Evolutionary conservation across 176 grass and related monocot genomes (phyloP), one percentile per base, ranked within the genome.

Genomic region (Carex myosuroides): DNA sequence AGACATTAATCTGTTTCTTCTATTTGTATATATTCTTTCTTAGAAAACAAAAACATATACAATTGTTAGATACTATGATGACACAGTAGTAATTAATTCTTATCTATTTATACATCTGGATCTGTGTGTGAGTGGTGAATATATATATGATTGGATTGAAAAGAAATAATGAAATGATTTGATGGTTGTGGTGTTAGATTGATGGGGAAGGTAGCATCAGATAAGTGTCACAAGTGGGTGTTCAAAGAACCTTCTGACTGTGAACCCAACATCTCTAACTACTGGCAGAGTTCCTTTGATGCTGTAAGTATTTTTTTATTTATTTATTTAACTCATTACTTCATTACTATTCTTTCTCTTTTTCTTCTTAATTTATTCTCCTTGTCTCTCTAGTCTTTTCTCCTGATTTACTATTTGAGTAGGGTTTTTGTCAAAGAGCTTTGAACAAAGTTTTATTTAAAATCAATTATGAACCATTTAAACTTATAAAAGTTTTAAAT

Each of bases 191-290:
- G 22, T 75, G 44, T 75, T 90, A 99, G 97, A 81, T 84, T 99
- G 93, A 99, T 99, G 97, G 97, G 97, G 72, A 99, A 99, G 91
- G 93, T 99, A 81, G 97, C 97, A 22, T 99, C 97, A 86, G 97
- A 99, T 96, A 99, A 99, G 41, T 99, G 97, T 89, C 97, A 99
- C 97, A 99, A 99, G 91, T 99, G 97, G 97, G 97, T 99, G 72
- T 99, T 99, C 89, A 99, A 99, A 83, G 97, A 99, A 94, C 97
- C 97, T 94, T 99, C 97, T 88, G 97, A 99, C 86, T 92, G 93
- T 89, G 97, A 99, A 91, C 90, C 97, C 87, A 99, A 96, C 93
- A 91, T 96, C 88, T 89, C 93, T 86, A 99, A 94, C 91, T 96
- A 99, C 97, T 99, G 97, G 97, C 97, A 99, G 97, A 99, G 97